phyloP scores from a whole-genome alignment of 441 rosid species.

The Metrosideros polymorpha region DNA sequence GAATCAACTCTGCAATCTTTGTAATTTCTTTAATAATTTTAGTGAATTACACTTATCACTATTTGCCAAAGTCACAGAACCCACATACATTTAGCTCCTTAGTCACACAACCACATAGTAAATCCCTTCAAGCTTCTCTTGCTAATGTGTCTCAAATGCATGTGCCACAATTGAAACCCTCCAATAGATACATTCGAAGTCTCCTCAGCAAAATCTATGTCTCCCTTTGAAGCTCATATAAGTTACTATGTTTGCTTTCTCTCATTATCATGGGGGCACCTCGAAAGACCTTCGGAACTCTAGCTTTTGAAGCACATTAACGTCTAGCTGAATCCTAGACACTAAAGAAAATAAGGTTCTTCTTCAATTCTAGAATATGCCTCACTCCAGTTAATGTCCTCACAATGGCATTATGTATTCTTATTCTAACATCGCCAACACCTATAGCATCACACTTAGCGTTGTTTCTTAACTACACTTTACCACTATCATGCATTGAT shows the following conservation, averaged over 20 bases:
- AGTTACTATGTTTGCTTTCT: neutral
- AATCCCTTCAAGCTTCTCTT: neutral
- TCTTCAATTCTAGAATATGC: neutral
- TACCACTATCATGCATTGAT: neutral
- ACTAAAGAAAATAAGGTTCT: neutral
- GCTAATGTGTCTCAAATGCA: neutral
- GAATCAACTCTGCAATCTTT: neutral
- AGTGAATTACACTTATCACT: rapidly evolving
- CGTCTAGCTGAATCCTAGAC: neutral
- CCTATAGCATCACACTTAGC: neutral
- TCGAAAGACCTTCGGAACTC: neutral
- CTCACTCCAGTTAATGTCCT: neutral
- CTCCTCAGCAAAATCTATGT: neutral
- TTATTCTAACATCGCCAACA: neutral
- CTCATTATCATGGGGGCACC: neutral
- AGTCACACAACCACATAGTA: neutral
- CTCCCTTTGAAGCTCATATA: neutral
- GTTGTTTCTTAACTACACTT: neutral
- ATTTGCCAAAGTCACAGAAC: neutral
- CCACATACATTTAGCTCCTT: neutral
- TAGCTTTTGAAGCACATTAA: neutral
- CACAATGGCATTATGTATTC: neutral
- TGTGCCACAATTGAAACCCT: neutral
- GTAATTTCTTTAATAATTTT: neutral
- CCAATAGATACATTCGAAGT: neutral